Base-by-base conservation (phyloP, 768 basidiomycete species). In the Ramaria rubella region DNA sequence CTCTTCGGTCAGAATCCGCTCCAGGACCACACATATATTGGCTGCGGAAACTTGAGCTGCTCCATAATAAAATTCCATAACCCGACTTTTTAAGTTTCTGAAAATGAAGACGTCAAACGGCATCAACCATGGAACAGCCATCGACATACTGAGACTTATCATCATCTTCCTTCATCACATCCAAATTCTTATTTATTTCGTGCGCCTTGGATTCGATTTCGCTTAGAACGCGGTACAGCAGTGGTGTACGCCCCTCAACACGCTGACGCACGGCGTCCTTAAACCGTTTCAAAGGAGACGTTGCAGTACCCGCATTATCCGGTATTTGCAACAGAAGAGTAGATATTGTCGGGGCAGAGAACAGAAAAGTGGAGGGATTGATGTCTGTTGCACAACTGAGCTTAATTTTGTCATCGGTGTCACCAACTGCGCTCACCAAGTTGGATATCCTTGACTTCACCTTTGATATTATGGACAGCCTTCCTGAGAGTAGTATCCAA, bases 181-280 rank as follows among this genome's bases (percentile, higher is more conserved):
- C 71, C 2, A 90, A 70, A 66, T 93, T 89, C 19, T 76, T 71
- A 57, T 83, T 80, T 44, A 91, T 71, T 12, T 73, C 70, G 43
- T 72, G 64, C 14, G 85, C 83, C 61, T 80, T 80, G 30, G 70
- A 74, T 60, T 93, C 90, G 11, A 90, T 70, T 2, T 71, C 74
- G 7, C 67, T 69, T 58, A 92, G 65, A 12, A 86, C 75, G 21
- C 75, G 70, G 57, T 89, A 77, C 26, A 91, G 69, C 42, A 81
- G 67, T 1, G 80, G 73, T 11, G 86, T 85, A 36, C 88, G 80
- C 19, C 83, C 82, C 21, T 76, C 62, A n/a, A 91, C 70, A 59
- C 86, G 86, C 43, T 77, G 78, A 55, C 76, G 81, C 33, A 93
- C 64, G 3, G 78, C 68, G n/a, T 69, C 61, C 60, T 80, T 81